phyloP scores from a whole-genome alignment of 1,284 basidiomycete species.

The Sporisorium graminicola region DNA sequence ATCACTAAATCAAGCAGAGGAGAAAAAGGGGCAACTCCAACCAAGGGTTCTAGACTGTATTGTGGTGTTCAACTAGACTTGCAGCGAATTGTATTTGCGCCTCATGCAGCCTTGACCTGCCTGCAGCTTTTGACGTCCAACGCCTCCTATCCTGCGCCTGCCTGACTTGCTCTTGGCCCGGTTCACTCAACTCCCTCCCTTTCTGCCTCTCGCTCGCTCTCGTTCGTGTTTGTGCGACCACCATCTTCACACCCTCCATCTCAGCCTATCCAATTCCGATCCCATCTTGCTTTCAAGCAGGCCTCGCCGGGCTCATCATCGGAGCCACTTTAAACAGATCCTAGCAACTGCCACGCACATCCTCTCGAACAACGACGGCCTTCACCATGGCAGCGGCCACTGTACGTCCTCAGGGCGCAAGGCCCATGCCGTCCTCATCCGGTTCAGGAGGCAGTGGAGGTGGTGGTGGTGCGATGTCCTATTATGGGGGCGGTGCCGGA shows the following conservation, averaged over 20 bases:
- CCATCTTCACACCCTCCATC: not conserved
- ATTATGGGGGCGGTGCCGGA: constrained; percentile 14
- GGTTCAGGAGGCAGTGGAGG: constrained; percentile 20
- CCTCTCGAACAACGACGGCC: too few species aligned
- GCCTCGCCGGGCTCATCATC: too few species aligned
- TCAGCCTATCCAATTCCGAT: constrained; percentile 1
- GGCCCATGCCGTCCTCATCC: constrained; percentile 49
- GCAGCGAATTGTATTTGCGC: not conserved
- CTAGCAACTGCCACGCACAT: too few species aligned
- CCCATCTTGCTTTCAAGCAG: too few species aligned
- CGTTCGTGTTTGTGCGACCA: not conserved
- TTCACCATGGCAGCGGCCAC: constrained; percentile 34
- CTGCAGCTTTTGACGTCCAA: not conserved
- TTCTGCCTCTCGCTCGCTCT: not conserved
- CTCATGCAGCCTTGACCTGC: constrained; percentile 1
- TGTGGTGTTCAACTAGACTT: not conserved
- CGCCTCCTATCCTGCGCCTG: constrained; percentile 3
- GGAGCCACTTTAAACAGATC: too few species aligned
- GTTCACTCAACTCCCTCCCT: not conserved
- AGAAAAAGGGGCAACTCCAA: constrained; percentile 18
- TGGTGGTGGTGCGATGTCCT: constrained; percentile 10
- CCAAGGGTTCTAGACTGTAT: constrained; percentile 3
- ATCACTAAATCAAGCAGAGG: too few species aligned
- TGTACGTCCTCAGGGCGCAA: constrained; percentile 40
- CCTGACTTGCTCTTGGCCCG: not conserved